Percentiles rank a stretch among this genome's conserved stretches.
Conservation (phyloP, 2,329 filamentous ascomycete genomes). For the Aureobasidium uvarum region DNA sequence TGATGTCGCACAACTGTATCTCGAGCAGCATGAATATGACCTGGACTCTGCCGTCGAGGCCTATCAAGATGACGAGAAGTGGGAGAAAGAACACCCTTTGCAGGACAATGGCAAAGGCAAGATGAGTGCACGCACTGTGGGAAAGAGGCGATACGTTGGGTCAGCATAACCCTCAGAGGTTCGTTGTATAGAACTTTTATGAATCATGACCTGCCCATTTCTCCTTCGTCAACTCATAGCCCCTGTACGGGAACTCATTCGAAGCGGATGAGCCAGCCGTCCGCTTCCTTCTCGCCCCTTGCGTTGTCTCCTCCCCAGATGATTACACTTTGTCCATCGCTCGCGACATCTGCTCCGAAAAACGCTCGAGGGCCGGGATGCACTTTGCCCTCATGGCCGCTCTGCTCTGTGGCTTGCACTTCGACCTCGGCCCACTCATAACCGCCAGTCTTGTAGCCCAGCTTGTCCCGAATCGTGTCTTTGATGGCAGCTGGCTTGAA, state of each 20-base stretch:
- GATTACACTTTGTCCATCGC: conserved; percentile 41
- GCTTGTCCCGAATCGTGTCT: conserved; percentile 43
- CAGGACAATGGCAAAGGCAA: conserved; percentile 50
- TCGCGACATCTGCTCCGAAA: conserved; percentile 43
- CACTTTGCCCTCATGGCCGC: conserved; percentile 41
- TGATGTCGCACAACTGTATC: conserved; percentile 70
- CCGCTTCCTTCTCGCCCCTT: conserved; percentile 45
- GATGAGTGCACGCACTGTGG: conserved; percentile 37
- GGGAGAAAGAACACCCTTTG: conserved; percentile 68
- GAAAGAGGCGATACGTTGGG: conserved; percentile 41
- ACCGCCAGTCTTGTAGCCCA: conserved; percentile 45
- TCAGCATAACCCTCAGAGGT: background rate
- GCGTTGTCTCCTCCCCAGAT: conserved; percentile 48
- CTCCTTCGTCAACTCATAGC: background rate
- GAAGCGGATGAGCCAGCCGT: conserved; percentile 47
- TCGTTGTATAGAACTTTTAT: background rate
- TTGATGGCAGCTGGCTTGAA: conserved; percentile 48
- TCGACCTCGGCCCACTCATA: conserved; percentile 46
- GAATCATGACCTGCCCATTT: background rate
- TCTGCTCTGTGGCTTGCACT: conserved; percentile 38
- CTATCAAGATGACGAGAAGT: conserved; percentile 69
- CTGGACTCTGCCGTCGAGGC: conserved; percentile 62
- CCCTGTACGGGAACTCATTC: conserved; percentile 31
- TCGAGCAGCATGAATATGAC: conserved; percentile 67
- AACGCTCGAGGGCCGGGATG: conserved; percentile 47